Percentiles rank a stretch among this genome's conserved stretches.
Conservation (phyloP, 176 grass and related monocot genomes). For the Dactylis glomerata region DNA sequence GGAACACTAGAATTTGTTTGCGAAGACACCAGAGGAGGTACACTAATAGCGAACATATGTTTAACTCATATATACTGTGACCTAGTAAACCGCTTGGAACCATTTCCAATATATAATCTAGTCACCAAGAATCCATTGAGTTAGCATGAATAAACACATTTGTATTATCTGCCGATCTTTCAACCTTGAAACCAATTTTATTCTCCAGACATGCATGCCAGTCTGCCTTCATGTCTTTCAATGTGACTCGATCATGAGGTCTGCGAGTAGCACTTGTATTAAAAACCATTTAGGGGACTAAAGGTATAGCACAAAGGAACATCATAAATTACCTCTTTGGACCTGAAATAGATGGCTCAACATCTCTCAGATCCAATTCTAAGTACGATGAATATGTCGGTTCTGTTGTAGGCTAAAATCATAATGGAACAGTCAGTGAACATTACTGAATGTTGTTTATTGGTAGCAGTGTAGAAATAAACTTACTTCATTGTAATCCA, state of each 20-base stretch:
- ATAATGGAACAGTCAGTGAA: not conserved
- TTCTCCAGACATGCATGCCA: slow-evolving; percentile 63
- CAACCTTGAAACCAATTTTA: slow-evolving; percentile 70
- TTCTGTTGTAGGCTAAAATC: slow-evolving; percentile 49
- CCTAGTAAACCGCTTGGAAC: not conserved
- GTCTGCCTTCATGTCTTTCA: slow-evolving; percentile 65
- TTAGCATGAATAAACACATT: not conserved
- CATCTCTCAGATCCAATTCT: slow-evolving; percentile 49
- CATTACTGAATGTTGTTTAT: not conserved
- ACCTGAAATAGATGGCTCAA: slow-evolving; percentile 63
- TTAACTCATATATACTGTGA: not conserved
- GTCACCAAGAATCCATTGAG: not conserved
- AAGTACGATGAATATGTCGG: slow-evolving; percentile 58
- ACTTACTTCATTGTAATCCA: slow-evolving; percentile 64
- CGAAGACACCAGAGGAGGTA: not conserved
- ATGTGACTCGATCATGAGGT: slow-evolving; percentile 64
- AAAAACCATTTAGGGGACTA: not conserved
- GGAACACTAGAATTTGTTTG: not conserved
- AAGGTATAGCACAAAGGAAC: not conserved
- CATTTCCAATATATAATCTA: not conserved
- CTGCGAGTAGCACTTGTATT: slow-evolving; percentile 13
- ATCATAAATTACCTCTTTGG: slow-evolving; percentile 51
- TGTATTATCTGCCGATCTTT: not conserved
- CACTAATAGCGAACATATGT: not conserved
- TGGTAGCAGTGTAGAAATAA: not conserved